phyloP scores from a whole-genome alignment of 1,139 yeast genomes.

The Hansenula anomala region DNA sequence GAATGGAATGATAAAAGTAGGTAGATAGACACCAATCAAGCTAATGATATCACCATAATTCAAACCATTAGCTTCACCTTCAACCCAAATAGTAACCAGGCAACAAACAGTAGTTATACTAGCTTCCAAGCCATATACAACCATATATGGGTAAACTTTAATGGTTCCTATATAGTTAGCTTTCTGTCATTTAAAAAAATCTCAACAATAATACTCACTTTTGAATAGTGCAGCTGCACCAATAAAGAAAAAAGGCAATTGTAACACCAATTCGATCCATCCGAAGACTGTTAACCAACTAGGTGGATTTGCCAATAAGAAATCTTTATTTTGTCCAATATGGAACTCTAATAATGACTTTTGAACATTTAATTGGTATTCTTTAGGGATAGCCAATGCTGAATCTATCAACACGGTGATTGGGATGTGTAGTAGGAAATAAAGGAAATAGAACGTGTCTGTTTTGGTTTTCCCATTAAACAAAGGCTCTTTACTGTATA shows the following conservation, averaged over 20 bases:
- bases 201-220: conserved; percentile 11
- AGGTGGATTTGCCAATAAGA: conserved; percentile 54
- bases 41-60: conserved; percentile 31
- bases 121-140: conserved; percentile 77
- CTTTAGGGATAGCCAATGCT: conserved; percentile 57
- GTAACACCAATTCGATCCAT: conserved; percentile 63
- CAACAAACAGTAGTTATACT: conserved; percentile 69
- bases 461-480: conserved; percentile 20
- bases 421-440: conserved; percentile 60
- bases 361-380: conserved; percentile 46
- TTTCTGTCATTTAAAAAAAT: too few relatives aligned
- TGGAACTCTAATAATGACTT: conserved; percentile 50
- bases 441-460: conserved; percentile 50
- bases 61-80: conserved; percentile 31
- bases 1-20: conserved; percentile 64
- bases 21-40: conserved; percentile 52
- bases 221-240: conserved; percentile 24
- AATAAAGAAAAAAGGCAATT: conserved; percentile 68
- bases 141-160: conserved; percentile 42
- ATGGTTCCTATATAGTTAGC: conserved; percentile 18
- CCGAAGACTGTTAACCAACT: conserved; percentile 72
- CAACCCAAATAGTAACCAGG: conserved; percentile 36
- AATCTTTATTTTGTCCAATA: conserved; percentile 59
- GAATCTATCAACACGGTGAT: conserved; percentile 75
- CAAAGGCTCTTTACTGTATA: conserved; percentile 5